Base-by-base conservation (phyloP, 1,284 basidiomycete genomes). In the Cutaneotrichosporon sp. region DNA sequence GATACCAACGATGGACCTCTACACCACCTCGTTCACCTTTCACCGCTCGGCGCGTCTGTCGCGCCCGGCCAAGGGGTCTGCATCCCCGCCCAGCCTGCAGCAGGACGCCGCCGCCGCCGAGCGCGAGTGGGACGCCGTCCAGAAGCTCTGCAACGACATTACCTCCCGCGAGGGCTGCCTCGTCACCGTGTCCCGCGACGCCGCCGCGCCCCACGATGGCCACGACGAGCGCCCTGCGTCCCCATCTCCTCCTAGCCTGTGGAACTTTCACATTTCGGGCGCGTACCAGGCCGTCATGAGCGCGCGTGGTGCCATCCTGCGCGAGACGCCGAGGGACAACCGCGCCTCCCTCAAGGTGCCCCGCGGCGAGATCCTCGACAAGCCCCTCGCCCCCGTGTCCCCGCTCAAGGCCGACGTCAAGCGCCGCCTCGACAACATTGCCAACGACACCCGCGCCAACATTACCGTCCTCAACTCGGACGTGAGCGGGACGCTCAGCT, bases 231-330 rank as follows among this genome's bases (percentile, higher is more conserved):
- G 56, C 34, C 24, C 55, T 31, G 9, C 51, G 6, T 25, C 56
- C n/a, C 11, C 57, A 5, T 38, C 58, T 5, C 29, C 25, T 16
- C 57, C 49, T 9, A 65, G 67, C 5, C 65, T 71, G 46, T 92
- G 89, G 87, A 94, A 93, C 79, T 95, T 97, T 74, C 88, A 93
- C 77, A 85, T 97, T 67, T 91, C 90, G 63, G 95, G 95, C 52
- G 85, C 88, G 27, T 94, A 94, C 80, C 90, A 91, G 74, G 91
- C 95, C 77, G 95, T 97, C 68, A 91, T 97, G 87, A 84, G 87
- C 59, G 89, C 94, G 53, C 85, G 93, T 55, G 93, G 92, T 20
- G 87, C 90, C 82, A 87, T 97, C 63, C 79, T 97, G 64, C 91
- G 95, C 68, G 91, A 95, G 70, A 89, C 89, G 71, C 94, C 94